A percentile compares a stretch with the other conserved stretches of the same genome.
Conservation (phyloP, 192 early-diverging fungal genomes). For the Lunasporangiospora selenospora region DNA sequence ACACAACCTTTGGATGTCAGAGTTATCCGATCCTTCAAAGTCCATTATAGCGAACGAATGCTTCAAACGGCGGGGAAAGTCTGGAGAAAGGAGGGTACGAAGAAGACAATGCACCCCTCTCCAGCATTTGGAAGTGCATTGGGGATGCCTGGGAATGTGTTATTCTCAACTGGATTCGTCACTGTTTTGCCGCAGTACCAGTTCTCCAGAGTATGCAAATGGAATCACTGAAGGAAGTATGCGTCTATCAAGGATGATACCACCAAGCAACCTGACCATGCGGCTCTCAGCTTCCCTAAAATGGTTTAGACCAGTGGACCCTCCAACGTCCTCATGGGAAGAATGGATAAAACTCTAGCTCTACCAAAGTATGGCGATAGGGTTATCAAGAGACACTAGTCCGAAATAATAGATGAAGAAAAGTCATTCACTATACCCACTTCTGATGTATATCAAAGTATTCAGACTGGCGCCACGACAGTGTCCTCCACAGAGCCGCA, state of each 20-base stretch:
- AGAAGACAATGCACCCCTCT: not conserved
- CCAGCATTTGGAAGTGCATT: not conserved
- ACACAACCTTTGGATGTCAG: conserved; percentile 6
- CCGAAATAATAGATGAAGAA: no score
- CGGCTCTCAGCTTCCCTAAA: conserved; percentile 1
- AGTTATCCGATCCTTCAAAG: conserved; percentile 5
- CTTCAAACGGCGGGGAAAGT: not conserved
- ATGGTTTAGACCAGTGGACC: no score
- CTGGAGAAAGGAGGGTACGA: not conserved
- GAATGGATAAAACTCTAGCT: no score
- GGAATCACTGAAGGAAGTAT: not conserved
- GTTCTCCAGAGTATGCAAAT: not conserved
- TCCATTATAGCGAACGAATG: not conserved
- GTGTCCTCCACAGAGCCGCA: no score
- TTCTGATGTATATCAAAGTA: conserved; percentile 4
- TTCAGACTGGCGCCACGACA: no score
- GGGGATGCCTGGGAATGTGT: not conserved
- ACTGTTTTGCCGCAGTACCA: conserved; percentile 4
- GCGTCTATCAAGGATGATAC: not conserved
- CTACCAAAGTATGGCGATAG: no score
- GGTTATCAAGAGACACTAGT: no score
- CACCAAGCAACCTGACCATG: not conserved
- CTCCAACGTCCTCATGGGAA: no score
- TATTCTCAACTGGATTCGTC: not conserved
- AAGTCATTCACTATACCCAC: no score